These are phyloP conservation scores for Leccinum uliginosum DNA, from an alignment of 768 basidiomycete species.

Conservation along the genomic window DNA sequence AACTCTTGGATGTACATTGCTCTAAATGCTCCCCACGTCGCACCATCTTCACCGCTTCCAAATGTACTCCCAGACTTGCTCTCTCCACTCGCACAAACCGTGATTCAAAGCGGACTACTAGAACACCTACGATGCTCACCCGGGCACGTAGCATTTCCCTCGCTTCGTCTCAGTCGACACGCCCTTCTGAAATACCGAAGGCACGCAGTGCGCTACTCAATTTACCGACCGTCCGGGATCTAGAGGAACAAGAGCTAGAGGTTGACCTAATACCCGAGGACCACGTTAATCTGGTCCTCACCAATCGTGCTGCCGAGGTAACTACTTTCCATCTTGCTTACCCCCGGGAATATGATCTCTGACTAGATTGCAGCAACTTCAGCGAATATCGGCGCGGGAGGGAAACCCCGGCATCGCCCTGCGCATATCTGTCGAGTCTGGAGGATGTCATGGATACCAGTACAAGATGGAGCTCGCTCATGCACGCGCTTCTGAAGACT, in stretches of 20 bases:
- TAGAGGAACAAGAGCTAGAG: conserved; percentile 61
- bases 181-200: conserved; percentile 39
- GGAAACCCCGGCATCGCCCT: conserved; percentile 63
- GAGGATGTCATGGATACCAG: conserved; percentile 97
- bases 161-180: conserved; percentile 22
- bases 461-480: conserved; percentile 85
- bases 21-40: not conserved
- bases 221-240: conserved; percentile 48
- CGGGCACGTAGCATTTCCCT: conserved; percentile 5
- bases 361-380: conserved; percentile 62
- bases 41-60: not conserved
- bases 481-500: conserved; percentile 66
- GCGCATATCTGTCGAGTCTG: conserved; percentile 83
- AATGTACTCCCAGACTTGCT: not conserved
- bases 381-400: conserved; percentile 56
- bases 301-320: conserved; percentile 66
- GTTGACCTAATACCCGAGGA: conserved; percentile 52
- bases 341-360: not conserved
- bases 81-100: not conserved
- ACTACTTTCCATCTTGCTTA: conserved; percentile 4
- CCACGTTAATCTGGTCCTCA: conserved; percentile 54
- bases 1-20: not conserved
- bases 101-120: not conserved
- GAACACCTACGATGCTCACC: not conserved
- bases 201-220: conserved; percentile 46